Evolutionary conservation across 345 rosid species (phyloP), one percentile per base, ranked within the genome.

Genomic region (Hibiscus mutabilis): DNA sequence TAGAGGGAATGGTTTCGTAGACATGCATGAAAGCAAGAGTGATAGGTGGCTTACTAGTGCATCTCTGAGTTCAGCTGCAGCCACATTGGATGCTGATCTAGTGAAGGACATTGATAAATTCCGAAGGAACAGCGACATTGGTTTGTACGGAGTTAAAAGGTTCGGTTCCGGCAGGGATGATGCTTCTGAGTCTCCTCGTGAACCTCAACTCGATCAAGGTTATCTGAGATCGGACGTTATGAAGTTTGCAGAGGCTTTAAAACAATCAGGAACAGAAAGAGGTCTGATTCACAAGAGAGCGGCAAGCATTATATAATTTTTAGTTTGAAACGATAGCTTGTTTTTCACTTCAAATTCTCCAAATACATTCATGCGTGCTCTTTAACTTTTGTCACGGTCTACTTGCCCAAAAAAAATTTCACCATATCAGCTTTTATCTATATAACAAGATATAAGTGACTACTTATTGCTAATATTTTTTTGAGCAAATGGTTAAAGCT

Each of bases 181-280:
- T 56, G 13, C 72, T 59, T 58, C 24, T 44, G 64, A 65, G 24
- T 18, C 73, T 59, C 57, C 47, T 37, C 29, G 3, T 0, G 81
- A 73, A 19, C 71, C 35, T 47, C 76, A 57, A 15, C 40, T 27
- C 42, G 67, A 60, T 31, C 75, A 61, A 22, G 60, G 21, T 65
- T 53, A 44, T 66, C 37, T 1, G 75, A 86, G 79, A 78, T 79
- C 80, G 1, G 89, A 91, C 68, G 66, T 94, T 83, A 60, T 66
- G 44, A 94, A 91, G 73, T 86, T 69, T 18, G 98, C 98, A 0
- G 84, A 80, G 60, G 96, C 70, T 35, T 76, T 94, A 42, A 86
- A 74, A 74, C 80, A 74, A 40, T 73, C 92, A 2, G 83, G 80
- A 22, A 21, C 82, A 2, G 16, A 51, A 33, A 53, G 77, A 33